These are phyloP conservation scores for Vaccinium myrtillus DNA, from an alignment of 148 eudicot genomes.

Conservation along the genomic window DNA sequence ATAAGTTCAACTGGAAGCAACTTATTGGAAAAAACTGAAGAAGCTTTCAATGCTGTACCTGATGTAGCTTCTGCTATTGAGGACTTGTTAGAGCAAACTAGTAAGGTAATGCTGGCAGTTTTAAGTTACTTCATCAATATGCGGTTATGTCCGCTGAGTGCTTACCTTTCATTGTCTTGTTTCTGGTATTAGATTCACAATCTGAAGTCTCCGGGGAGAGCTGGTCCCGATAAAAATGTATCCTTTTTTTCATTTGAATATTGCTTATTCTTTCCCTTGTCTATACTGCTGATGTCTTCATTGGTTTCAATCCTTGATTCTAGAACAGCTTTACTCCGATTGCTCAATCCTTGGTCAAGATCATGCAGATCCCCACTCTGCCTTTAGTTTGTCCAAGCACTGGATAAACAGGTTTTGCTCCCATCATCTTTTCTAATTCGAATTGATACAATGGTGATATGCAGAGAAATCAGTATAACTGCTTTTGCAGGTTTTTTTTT, in stretches of 20 bases:
- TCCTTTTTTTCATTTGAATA: slow-evolving; percentile 30
- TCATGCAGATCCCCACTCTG: slow-evolving; percentile 45
- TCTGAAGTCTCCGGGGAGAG: slow-evolving; percentile 45
- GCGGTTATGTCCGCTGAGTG: background rate
- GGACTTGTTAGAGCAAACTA: slow-evolving; percentile 86
- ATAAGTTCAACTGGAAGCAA: slow-evolving; percentile 26
- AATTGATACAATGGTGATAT: background rate
- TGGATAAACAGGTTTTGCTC: slow-evolving; percentile 67
- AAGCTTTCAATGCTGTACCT: slow-evolving; percentile 43
- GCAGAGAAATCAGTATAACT: background rate
- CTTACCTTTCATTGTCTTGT: slow-evolving; percentile 19
- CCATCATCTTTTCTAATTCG: background rate
- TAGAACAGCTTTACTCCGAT: slow-evolving; percentile 53
- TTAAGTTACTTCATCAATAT: slow-evolving; percentile 11
- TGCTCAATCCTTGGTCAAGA: slow-evolving; percentile 52
- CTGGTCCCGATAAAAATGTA: slow-evolving; percentile 52
- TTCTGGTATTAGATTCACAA: slow-evolving; percentile 60
- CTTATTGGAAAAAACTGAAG: slow-evolving; percentile 25
- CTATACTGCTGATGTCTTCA: background rate
- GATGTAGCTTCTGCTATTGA: slow-evolving; percentile 94
- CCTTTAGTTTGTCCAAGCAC: slow-evolving; percentile 52
- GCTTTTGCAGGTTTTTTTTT: background rate
- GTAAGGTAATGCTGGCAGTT: slow-evolving; percentile 53
- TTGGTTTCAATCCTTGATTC: slow-evolving; percentile 40
- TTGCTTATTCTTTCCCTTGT: slow-evolving; percentile 5